Percentiles rank a stretch among this genome's conserved stretches.
phyloP scores from a whole-genome alignment of 306 rosid genomes.

The Quillaja saponaria region DNA sequence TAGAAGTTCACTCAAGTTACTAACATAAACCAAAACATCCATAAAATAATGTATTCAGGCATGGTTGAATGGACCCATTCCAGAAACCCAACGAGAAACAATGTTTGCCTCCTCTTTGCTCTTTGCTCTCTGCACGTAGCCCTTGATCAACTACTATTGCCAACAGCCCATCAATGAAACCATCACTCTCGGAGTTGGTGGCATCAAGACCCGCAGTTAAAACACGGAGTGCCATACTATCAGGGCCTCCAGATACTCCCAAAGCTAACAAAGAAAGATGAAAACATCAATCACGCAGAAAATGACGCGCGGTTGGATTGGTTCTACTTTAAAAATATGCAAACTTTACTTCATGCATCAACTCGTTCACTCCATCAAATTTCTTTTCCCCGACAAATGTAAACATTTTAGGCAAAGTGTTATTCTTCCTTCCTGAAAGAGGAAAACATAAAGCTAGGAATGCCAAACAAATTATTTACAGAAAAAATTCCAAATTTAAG shows the following conservation, averaged over 20 bases:
- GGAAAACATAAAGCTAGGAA: background rate
- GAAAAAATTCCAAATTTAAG: too few species aligned
- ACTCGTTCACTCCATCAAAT: background rate
- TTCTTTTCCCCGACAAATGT: background rate
- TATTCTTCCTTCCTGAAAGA: too few species aligned
- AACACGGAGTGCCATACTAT: constrained; percentile 83
- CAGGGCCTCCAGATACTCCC: constrained; percentile 99
- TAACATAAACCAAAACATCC: constrained; percentile 24
- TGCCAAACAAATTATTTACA: background rate
- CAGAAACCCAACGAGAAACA: constrained; percentile 60
- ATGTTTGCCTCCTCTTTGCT: constrained; percentile 67
- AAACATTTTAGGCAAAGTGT: too few species aligned
- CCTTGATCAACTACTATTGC: constrained; percentile 85
- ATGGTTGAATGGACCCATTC: constrained; percentile 53
- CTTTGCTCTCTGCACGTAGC: constrained; percentile 87
- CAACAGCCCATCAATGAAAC: constrained; percentile 67
- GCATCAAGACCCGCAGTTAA: constrained; percentile 57
- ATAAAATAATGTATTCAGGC: background rate
- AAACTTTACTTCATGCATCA: background rate
- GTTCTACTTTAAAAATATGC: background rate
- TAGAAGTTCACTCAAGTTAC: constrained; percentile 4
- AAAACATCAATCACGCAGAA: constrained; percentile 7
- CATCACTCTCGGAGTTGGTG: constrained; percentile 38
- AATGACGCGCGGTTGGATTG: background rate
- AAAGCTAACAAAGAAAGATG: constrained; percentile 50